Evolutionary conservation across 352 stramenopile species (phyloP).

Genomic region (Pythium apleroticum): DNA sequence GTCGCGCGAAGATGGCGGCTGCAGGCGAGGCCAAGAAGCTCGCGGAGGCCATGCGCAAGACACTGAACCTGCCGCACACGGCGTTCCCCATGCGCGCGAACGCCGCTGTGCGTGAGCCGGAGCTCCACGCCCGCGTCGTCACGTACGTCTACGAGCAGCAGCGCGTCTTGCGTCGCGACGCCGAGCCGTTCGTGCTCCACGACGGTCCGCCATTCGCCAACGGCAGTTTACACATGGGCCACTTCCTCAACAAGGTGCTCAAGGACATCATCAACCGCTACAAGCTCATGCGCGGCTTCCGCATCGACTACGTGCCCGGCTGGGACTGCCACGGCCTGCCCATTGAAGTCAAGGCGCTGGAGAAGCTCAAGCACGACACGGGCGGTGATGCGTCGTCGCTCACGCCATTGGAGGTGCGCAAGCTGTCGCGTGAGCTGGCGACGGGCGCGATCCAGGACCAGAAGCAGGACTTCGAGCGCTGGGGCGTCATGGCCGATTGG

Average conservation of each 20-base stretch:
- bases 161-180: constrained; percentile 4
- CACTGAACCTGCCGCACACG: constrained; percentile 95
- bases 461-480: constrained; percentile 91
- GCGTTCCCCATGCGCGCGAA: constrained; percentile 97
- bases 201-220: constrained; percentile 99
- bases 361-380: constrained; percentile 78
- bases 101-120: constrained; percentile 70
- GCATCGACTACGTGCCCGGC: constrained; percentile 95
- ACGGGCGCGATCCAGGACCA: constrained; percentile 93
- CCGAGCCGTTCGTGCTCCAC: constrained; percentile 92
- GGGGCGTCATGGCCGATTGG: constrained; percentile 92
- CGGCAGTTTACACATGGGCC: constrained; percentile 97
- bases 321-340: constrained; percentile 99
- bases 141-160: constrained; percentile 60
- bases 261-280: constrained; percentile 99
- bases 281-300: constrained; percentile 92
- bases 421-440: constrained; percentile 91
- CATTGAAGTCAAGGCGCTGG: constrained; percentile 98
- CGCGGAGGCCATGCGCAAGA: constrained; percentile 80
- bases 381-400: constrained; percentile 38
- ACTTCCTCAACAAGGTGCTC: constrained; percentile 91
- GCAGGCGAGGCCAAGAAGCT: constrained; percentile 56
- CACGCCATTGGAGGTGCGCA: constrained; percentile 90
- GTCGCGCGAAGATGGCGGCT: constrained; percentile 9
- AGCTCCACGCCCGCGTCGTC: constrained; percentile 69